Base-by-base conservation (phyloP, 495 filamentous ascomycete species). In the Penicillium crystallinum region DNA sequence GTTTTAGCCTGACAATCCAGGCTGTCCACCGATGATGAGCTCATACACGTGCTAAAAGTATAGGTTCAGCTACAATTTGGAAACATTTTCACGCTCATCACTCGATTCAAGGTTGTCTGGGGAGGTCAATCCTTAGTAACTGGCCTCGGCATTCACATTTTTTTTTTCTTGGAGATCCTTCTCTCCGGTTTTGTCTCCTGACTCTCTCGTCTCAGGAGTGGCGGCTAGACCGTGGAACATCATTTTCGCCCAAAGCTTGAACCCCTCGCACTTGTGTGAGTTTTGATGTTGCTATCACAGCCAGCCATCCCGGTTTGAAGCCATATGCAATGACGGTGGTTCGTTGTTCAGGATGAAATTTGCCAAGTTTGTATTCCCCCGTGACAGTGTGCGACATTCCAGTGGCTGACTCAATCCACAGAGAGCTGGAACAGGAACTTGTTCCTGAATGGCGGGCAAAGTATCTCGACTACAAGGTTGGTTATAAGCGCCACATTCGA, bases 401-500 rank as follows among this genome's bases (percentile, higher is more conserved):
- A 31, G 54, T 55, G 52, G 53, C 60, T 65, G 53, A 63, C 59
- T 60, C 53, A 39, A 31, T 35, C 39, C 27, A 48, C 49, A 86
- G 82, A 70, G 89, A 95, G 73, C 77, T 96, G 49, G 90, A 96
- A 45, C 82, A 85, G 65, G 87, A 93, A 52, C 81, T 88, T 22
- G 89, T 95, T 54, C 89, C 91, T 74, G 91, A 96, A 79, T 96
- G 91, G 91, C 81, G 86, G 57, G 82, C 81, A 56, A 95, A 95
- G 68, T 96, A 96, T 70, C 77, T 96, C 51, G 83, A 96, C 71
- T 96, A 96, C 75, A 95, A 90, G 78, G 86, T 83, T 39, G 10
- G 27, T 38, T 5, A 6, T 25, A 19, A 5, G 10, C 23, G 4
- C 7, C 10, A 23, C 0, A 14, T 14, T 29, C 11, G 4, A 31